Conservation (phyloP, 192 early-diverging fungal species). For the Hyaloraphidium curvatum region DNA sequence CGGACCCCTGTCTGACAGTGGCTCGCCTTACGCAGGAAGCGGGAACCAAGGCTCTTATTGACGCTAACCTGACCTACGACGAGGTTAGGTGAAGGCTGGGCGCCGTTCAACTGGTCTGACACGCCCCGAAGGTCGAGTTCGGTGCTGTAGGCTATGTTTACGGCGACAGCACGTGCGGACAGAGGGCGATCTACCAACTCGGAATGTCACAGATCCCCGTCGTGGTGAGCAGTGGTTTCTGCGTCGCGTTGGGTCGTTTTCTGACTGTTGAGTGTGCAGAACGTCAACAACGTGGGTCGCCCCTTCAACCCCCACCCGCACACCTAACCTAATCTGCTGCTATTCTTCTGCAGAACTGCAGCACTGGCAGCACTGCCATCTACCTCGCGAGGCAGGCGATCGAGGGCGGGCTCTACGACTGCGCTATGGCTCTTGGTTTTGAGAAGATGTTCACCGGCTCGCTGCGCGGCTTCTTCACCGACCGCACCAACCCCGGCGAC, state of each 20-base stretch:
- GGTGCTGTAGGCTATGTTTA: not conserved
- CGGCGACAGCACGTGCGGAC: not conserved
- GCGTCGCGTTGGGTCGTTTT: not conserved
- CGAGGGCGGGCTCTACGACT: conserved; percentile 28
- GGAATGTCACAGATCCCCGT: not conserved
- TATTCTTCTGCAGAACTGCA: conserved; percentile 25
- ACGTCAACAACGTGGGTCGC: not conserved
- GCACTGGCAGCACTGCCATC: conserved; percentile 50
- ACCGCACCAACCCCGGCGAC: not conserved
- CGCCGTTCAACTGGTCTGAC: no score
- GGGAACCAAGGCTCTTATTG: conserved; percentile 43
- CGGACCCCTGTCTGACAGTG: no score
- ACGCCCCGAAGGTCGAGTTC: no score
- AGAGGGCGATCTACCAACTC: not conserved
- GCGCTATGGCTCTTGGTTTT: conserved; percentile 53
- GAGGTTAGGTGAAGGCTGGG: no score
- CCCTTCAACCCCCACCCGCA: not conserved
- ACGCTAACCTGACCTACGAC: conserved; percentile 47
- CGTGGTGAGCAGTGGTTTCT: not conserved
- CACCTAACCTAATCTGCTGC: not conserved
- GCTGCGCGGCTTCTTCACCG: not conserved
- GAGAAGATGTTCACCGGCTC: conserved; percentile 35
- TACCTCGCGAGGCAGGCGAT: conserved; percentile 40
- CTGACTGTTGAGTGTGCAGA: not conserved
- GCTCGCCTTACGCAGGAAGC: no score